These are phyloP conservation scores for Camelina hispida DNA, from an alignment of 345 rosid genomes.

Conservation along the genomic window DNA sequence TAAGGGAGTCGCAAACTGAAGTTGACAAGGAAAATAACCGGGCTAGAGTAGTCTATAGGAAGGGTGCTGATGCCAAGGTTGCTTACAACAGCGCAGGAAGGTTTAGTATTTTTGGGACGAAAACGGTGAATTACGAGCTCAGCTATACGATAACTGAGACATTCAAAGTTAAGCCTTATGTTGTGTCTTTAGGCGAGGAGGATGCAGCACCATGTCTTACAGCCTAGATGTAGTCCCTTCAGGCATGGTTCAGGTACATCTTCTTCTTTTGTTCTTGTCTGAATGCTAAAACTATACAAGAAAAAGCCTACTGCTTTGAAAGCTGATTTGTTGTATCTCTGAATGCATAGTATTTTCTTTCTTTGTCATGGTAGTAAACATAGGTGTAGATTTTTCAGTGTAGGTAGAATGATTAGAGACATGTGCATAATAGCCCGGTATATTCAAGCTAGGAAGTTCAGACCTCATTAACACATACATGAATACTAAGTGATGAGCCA, in stretches of 20 bases:
- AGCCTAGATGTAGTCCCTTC: constrained; percentile 13
- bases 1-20: constrained; percentile 75
- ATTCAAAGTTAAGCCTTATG: constrained; percentile 51
- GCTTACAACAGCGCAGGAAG: constrained; percentile 79
- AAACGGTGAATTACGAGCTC: constrained; percentile 76
- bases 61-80: constrained; percentile 73
- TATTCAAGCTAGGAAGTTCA: constrained; percentile 8
- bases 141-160: constrained; percentile 60
- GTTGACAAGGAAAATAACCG: constrained; percentile 71
- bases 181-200: constrained; percentile 52
- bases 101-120: constrained; percentile 77
- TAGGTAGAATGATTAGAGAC: neutral
- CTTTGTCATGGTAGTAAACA: neutral
- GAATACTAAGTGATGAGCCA: constrained; percentile 5
- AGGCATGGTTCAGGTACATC: constrained; percentile 45
- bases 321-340: neutral
- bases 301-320: constrained; percentile 6
- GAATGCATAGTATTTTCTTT: neutral
- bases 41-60: constrained; percentile 90
- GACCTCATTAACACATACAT: constrained; percentile 21
- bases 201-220: constrained; percentile 41
- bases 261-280: neutral
- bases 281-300: neutral
- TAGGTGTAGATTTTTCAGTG: neutral
- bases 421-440: constrained; percentile 2